Evolutionary conservation across 2,329 filamentous ascomycete species (phyloP).

Genomic region (Elsinoe fawcettii): DNA sequence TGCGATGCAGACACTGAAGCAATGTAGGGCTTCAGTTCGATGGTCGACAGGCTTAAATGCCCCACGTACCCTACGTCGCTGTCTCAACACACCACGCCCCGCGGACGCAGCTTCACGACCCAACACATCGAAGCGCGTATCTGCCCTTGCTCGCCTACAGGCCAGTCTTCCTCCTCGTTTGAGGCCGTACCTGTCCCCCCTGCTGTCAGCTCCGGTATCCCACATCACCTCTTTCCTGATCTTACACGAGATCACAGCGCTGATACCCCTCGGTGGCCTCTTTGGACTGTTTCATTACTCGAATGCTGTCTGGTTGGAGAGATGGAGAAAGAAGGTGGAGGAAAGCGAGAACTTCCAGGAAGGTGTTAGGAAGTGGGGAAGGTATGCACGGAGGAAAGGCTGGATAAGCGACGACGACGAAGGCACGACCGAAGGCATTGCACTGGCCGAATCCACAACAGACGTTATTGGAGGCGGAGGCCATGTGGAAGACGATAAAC

Average conservation of each 20-base stretch:
- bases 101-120: neutral
- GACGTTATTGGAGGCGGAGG: slow-evolving; percentile 24
- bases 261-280: slow-evolving; percentile 69
- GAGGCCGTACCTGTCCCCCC: slow-evolving; percentile 58
- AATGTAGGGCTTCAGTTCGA: too few relatives aligned
- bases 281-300: slow-evolving; percentile 73
- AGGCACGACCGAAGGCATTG: slow-evolving; percentile 20
- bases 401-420: slow-evolving; percentile 57
- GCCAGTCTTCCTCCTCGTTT: slow-evolving; percentile 54
- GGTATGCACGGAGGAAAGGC: slow-evolving; percentile 68
- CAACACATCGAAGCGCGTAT: slow-evolving; percentile 14
- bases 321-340: slow-evolving; percentile 33
- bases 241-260: slow-evolving; percentile 84
- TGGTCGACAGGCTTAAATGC: too few relatives aligned
- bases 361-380: slow-evolving; percentile 66
- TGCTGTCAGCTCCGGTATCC: slow-evolving; percentile 69
- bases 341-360: slow-evolving; percentile 50
- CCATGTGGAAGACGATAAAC: slow-evolving; percentile 23
- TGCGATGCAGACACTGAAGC: too few relatives aligned
- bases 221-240: slow-evolving; percentile 81
- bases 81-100: too few relatives aligned
- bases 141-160: slow-evolving; percentile 30
- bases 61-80: too few relatives aligned
- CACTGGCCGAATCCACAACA: slow-evolving; percentile 15
- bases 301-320: slow-evolving; percentile 55